Base-by-base conservation (phyloP, 75 land plant genomes). In the Picea glauca region DNA sequence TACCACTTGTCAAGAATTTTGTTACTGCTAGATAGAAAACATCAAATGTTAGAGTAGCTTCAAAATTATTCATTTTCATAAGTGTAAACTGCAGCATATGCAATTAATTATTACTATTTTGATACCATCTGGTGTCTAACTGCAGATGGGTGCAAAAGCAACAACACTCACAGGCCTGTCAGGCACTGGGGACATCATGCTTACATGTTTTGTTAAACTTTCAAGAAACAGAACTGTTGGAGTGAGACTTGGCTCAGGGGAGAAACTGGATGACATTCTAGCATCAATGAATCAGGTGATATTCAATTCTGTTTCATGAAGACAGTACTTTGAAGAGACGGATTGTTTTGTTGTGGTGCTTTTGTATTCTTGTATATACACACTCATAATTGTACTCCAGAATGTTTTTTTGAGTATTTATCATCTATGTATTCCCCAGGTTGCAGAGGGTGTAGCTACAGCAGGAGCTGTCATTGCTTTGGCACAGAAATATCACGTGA, bases 361-460 rank as follows among this genome's bases (percentile, higher is more conserved):
- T 65, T 18, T 70, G 54, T 38, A 46, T 43, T 70, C 73, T 15
- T 67, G 13, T 43, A 70, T 70, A 43, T n/a, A 40, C 1, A 17
- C 50, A 70, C n/a, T 43, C 3, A 70, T 32, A 70, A 70, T 50
- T 43, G 23, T 70, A 43, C 7, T 14, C 15, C 33, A 6, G 32
- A 21, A 3, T 57, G 57, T 77, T 46, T 58, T 32, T 35, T 31
- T 26, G 33, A 30, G 30, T 15, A 60, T 58, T 60, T 21, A 58
- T n/a, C 23, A 32, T 65, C 20, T 74, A 20, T 58, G 26, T 40
- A 57, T 76, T 59, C 15, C 60, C 3, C 64, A 93, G 95, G 98
- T 95, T 12, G 98, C 98, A 50, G 98, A 93, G 81, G 98, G 98
- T 80, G 94, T 95, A 38, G 84, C 98, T 18, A 95, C 98, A n/a